Evolutionary conservation across 75 land plant genomes (phyloP).

Genomic region (Selaginella tamariscina): DNA sequence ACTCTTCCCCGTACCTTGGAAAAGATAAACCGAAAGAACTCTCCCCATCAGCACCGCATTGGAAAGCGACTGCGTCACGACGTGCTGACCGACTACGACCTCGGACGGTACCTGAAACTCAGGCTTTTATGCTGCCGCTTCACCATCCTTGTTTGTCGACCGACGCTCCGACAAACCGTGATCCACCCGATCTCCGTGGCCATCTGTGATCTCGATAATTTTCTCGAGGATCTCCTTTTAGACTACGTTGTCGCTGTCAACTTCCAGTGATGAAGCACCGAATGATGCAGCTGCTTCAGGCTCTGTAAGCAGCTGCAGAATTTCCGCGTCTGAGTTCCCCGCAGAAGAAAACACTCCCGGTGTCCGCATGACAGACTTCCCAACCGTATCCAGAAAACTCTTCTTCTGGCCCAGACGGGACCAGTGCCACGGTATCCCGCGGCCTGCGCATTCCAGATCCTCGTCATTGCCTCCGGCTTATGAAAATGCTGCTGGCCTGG

Average conservation of each 20-base stretch:
- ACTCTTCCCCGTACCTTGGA: constrained; percentile 92
- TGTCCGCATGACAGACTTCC: too few species aligned
- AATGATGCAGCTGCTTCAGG: neutral
- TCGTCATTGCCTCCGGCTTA: neutral
- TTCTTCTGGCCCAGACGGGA: constrained; percentile 1
- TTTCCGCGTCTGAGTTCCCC: neutral
- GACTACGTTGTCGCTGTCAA: neutral
- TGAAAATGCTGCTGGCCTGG: neutral
- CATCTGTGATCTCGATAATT: too few species aligned
- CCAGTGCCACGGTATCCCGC: neutral
- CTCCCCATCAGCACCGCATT: constrained; percentile 57
- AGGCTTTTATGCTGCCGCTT: constrained; percentile 18
- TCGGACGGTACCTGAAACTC: constrained; percentile 79
- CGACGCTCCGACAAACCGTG: neutral
- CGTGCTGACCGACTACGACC: constrained; percentile 68
- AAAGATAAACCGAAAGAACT: constrained; percentile 70
- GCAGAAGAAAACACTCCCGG: neutral
- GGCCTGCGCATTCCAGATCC: neutral
- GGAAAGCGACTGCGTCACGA: constrained; percentile 73
- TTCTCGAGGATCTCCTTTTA: too few species aligned
- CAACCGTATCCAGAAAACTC: neutral
- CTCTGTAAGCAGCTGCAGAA: neutral
- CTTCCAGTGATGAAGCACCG: neutral
- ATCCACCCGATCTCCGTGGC: too few species aligned
- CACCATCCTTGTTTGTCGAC: neutral